Base-by-base conservation (phyloP, 768 basidiomycete species). In the Amanita inopinata region DNA sequence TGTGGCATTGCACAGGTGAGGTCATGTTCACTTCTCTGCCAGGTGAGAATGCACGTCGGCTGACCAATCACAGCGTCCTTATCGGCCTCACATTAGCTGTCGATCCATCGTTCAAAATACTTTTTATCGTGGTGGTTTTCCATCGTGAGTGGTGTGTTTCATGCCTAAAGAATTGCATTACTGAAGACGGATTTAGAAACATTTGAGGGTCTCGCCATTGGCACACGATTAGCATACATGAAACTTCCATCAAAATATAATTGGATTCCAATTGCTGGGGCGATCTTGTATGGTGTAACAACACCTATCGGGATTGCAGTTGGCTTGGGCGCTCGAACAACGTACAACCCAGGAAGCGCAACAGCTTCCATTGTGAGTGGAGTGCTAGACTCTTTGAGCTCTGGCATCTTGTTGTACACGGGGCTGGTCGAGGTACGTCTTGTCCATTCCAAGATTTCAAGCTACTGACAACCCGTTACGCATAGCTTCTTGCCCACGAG, bases 21-120 rank as follows among this genome's bases (percentile, higher is more conserved):
- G 28, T 8, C 14, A 25, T 23, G 28, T 28, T 9, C 30, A 24
- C 11, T 37, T 15, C 24, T 7, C 4, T 32, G 46, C 1, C 46
- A 20, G 7, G 17, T 5, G 5, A 6, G 28, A 12, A 25, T 15
- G 15, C 35, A 36, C 45, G 4, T 22, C n/a, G 17, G 51, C 24
- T 45, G 25, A 25, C 43, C 8, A 8, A 14, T 11, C 14, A 1
- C 48, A 90, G 87, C 59, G 54, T 91, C 5, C 69, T 94, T 37
- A 85, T 96, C 47, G 93, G 93, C 0, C 64, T 97, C 23, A 93
- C 94, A 0, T 74, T 97, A 30, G 92, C 91, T n/a, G 88, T 92
- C n/a, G 78, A 82, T 51, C 62, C 70, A 3, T 57, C 74, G 25
- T 96, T 97, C 64, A 87, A 75, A 49, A 61, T 83, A 12, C 74